Percentiles rank a stretch among this genome's conserved stretches.
Evolutionary conservation across 2,329 filamentous ascomycete genomes (phyloP).

Genomic region (Cladosporium sp.): DNA sequence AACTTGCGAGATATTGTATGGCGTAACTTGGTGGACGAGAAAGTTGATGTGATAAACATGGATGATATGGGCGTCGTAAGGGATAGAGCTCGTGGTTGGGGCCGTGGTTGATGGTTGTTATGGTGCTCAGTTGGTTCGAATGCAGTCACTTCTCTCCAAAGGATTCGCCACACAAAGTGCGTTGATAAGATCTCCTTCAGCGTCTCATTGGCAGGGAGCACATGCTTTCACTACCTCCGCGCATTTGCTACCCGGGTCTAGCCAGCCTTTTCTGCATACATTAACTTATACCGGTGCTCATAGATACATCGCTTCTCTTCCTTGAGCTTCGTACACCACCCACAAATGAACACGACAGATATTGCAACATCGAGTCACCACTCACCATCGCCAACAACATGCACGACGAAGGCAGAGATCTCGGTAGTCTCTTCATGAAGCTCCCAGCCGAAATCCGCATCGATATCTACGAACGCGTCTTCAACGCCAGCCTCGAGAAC

Average conservation of each 20-base stretch:
- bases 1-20: slow-evolving; percentile 60
- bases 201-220: background rate
- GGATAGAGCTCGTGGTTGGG: slow-evolving; percentile 11
- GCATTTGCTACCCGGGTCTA: background rate
- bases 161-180: background rate
- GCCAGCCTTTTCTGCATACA: no score
- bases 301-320: no score
- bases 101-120: background rate
- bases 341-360: background rate
- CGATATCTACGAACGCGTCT: background rate
- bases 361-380: background rate
- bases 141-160: background rate
- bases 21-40: slow-evolving; percentile 57
- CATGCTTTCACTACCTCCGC: background rate
- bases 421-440: background rate
- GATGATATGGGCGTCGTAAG: slow-evolving; percentile 57
- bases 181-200: background rate
- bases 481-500: background rate
- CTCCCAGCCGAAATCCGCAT: background rate
- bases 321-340: background rate
- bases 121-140: background rate
- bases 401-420: background rate
- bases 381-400: background rate
- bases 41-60: slow-evolving; percentile 63
- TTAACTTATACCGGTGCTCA: no score